Base-by-base conservation (phyloP, 225 moss, liverwort and hornwort species). In the Rhytidiadelphus loreus region DNA sequence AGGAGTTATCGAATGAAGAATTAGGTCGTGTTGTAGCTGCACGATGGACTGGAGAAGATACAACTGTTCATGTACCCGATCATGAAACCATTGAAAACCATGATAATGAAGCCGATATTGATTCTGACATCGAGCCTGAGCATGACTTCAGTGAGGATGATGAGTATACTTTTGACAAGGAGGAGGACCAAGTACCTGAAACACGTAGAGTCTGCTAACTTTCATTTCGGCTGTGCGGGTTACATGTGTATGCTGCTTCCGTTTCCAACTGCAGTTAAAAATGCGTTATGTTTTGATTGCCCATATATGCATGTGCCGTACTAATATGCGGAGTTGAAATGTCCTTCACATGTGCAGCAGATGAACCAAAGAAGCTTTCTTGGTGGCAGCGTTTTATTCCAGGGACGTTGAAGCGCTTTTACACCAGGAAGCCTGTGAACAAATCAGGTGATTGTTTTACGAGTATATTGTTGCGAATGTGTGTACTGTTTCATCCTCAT, bases 1-100 rank as follows among this genome's bases (percentile, higher is more conserved):
- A 97, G 71, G 90, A 94, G 73, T 83, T 98, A 85, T 95, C 94
- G 35, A 96, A 93, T 57, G 97, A 96, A 90, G 94, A 98, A 43
- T 90, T 95, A 82, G 97, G 95, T 80, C 94, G 96, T 88, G 93
- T 97, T 56, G 88, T 97, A 89, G 98, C 97, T 80, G 93, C 98
- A 88, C 95, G 96, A 68, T 97, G 98, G 97, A 97, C 98, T 84
- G 97, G 97, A 90, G 96, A 95, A 92, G 97, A 97, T 91, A 92
- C 95, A 78, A 95, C 92, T 89, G 92, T 93, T 86, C 93, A 95
- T 89, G 85, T 88, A 52, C 89, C 91, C 81, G 86, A 66, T 74
- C 86, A 72, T 79, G 90, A 92, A 81, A 77, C 87, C 43, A 56
- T 82, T 76, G 90, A 82, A 73, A 90, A 89, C 30, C 89, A 91